phyloP scores from a whole-genome alignment of 805 yeast genomes.

The Nakazawaea populi region DNA sequence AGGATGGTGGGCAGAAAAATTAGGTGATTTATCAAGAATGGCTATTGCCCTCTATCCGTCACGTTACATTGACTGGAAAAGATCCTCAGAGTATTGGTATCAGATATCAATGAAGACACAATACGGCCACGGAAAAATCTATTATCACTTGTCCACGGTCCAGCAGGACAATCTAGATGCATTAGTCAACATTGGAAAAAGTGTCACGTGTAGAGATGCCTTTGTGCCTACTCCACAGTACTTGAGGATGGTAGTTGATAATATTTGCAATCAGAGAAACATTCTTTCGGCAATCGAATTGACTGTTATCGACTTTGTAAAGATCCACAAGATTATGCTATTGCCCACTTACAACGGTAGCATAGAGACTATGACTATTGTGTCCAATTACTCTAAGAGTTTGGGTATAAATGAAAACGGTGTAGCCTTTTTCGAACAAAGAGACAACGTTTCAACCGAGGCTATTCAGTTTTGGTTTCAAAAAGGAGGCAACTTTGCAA shows the following conservation, averaged over 20 bases:
- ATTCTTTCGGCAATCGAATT: constrained; percentile 53
- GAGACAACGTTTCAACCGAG: constrained; percentile 34
- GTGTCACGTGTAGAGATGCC: constrained; percentile 75
- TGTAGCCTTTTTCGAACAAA: constrained; percentile 51
- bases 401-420: constrained; percentile 65
- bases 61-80: constrained; percentile 79
- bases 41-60: constrained; percentile 81
- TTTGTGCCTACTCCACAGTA: constrained; percentile 81
- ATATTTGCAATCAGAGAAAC: constrained; percentile 61
- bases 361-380: constrained; percentile 51
- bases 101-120: constrained; percentile 63
- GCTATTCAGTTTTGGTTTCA: constrained; percentile 69
- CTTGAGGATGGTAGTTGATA: constrained; percentile 71
- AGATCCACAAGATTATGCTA: constrained; percentile 62
- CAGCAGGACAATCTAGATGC: constrained; percentile 76
- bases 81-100: constrained; percentile 82
- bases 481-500: constrained; percentile 69
- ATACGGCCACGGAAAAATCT: constrained; percentile 80
- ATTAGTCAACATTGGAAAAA: constrained; percentile 70
- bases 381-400: constrained; percentile 57
- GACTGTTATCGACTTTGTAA: constrained; percentile 55
- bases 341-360: constrained; percentile 52
- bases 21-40: constrained; percentile 84
- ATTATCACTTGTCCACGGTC: constrained; percentile 84
- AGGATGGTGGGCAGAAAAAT: constrained; percentile 78